Evolutionary conservation across 2,329 filamentous ascomycete species (phyloP), one percentile per base, ranked within the genome.

Genomic region (Ilyonectria destructans): DNA sequence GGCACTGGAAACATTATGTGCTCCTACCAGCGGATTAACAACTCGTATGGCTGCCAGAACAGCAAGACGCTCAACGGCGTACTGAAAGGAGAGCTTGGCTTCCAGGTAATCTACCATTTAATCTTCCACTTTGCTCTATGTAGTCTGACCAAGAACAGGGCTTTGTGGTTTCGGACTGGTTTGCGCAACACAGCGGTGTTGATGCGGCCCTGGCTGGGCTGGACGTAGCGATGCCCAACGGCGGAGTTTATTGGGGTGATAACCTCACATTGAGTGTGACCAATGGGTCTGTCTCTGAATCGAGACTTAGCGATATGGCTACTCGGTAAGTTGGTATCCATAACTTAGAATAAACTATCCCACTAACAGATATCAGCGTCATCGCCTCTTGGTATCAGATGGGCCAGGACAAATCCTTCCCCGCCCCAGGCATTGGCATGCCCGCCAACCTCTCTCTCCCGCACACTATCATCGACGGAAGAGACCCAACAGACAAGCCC

Each of bases 1-100:
- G 58, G 58, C 13, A 51, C 49, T 19, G 21, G 33, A 7, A 33
- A 52, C 10, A 51, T 61, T 23, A 61, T 61, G 58, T 61, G 58
- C n/a, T 61, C 58, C 6, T 61, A 61, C 23, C n/a, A 61, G 4
- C 35, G 58, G 6, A 37, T 61, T 9, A 61, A 61, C 48, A 51
- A 40, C 8, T 45, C 58, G 12, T 61, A 61, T 29, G 58, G 58
- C 21, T 61, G 58, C 29, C 46, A 40, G 8, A 61, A 61, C 58
- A 52, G 46, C 4, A 61, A 54, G 35, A 51, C 49, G 8, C 19
- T 61, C 21, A 61, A 61, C 23, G 58, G 35, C 10, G 35, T 61
- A 13, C 35, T 61, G 15, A 61, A 61, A 26, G 23, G 23, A 17
- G 58, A 61, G 19, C 58, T 61, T 35, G 58, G 58, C 4, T 61